Evolutionary conservation across 805 yeast genomes (phyloP), one percentile per base, ranked within the genome.

Genomic region (Cyberlindnera meyerae): DNA sequence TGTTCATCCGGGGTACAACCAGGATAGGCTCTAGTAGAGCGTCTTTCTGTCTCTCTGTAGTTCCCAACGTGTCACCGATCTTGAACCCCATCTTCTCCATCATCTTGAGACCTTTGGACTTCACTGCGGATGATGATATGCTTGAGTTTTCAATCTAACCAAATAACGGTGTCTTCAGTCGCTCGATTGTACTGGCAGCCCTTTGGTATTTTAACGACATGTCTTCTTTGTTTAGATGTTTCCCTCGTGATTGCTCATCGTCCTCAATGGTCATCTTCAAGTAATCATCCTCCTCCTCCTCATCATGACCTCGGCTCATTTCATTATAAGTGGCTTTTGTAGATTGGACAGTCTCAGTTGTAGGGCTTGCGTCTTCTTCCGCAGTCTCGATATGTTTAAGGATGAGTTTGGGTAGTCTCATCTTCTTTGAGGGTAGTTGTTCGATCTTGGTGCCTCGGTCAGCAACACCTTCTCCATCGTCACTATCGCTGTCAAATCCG

Each of bases 51-150:
- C 37, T n/a, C 18, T 31, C 42, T 11, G 48, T 39, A 16, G 35
- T 44, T 0, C 81, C 79, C 13, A 74, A 53, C 0, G 65, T 48
- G 18, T 65, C 61, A 14, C 79, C 81, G 4, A 66, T 50, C 36
- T 60, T 64, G 48, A 65, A 77, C 1, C 82, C 83, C 82, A 77
- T 77, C 45, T 63, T 70, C 45, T 63, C 60, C 82, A 77, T 75
- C 43, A 77, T 74, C 6, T 63, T 46, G 17, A 73, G 57, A 0
- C 77, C 79, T 33, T 65, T 60, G 0, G 74, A 69, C n/a, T n/a
- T n/a, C n/a, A n/a, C n/a, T n/a, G n/a, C n/a, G n/a, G n/a, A n/a
- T n/a, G n/a, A n/a, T n/a, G n/a, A n/a, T n/a, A n/a, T n/a, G n/a
- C n/a, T n/a, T n/a, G n/a, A n/a, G n/a, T 36, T 25, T 11, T 11